phyloP scores from a whole-genome alignment of 331 rosid species.

The Telfairia occidentalis region DNA sequence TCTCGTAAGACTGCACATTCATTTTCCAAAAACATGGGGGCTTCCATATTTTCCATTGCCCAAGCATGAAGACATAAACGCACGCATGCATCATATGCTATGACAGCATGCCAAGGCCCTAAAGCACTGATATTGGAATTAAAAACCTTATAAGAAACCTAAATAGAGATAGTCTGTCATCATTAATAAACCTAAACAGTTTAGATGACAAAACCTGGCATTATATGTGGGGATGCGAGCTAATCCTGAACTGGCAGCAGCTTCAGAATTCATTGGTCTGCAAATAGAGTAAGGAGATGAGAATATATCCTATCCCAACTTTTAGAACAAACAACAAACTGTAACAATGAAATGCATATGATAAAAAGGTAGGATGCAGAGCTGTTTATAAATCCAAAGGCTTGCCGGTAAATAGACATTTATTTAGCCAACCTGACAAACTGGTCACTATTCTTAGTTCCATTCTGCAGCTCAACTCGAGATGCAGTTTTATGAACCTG shows the following conservation, averaged over 20 bases:
- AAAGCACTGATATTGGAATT: constrained; percentile 58
- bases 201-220: constrained; percentile 54
- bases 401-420: background rate
- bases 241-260: constrained; percentile 45
- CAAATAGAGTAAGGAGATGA: constrained; percentile 14
- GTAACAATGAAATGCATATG: background rate
- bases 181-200: constrained; percentile 4
- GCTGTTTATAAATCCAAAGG: background rate
- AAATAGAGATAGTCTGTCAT: background rate
- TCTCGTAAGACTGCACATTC: constrained; percentile 82
- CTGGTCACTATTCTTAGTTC: constrained; percentile 33
- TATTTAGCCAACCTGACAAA: constrained; percentile 43
- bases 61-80: constrained; percentile 99
- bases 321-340: background rate
- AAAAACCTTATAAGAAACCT: constrained; percentile 12
- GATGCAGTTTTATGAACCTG: constrained; percentile 22
- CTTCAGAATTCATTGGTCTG: constrained; percentile 60
- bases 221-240: constrained; percentile 83
- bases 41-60: constrained; percentile 99
- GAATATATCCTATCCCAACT: background rate
- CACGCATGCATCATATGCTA: constrained; percentile 92
- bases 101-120: constrained; percentile 85
- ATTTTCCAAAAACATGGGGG: constrained; percentile 90
- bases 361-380: background rate
- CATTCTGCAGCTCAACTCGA: constrained; percentile 24